A percentile compares a stretch with the other conserved stretches of the same genome.
Conservation (phyloP, 768 basidiomycete species). For the Strobilomyces echinocephalus region DNA sequence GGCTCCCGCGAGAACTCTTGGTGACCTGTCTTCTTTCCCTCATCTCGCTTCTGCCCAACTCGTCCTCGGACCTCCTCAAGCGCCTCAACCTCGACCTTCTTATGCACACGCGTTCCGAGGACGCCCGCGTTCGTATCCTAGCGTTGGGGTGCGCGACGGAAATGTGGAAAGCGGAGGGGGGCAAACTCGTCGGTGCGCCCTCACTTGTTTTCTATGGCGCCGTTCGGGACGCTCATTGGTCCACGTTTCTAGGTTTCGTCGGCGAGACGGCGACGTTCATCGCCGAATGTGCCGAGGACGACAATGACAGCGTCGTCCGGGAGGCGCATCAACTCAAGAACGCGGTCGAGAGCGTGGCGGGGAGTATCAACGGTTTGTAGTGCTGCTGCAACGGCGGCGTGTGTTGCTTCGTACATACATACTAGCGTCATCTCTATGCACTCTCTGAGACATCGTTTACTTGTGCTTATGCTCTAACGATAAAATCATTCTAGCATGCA, state of each 20-base stretch:
- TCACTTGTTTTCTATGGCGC: background rate
- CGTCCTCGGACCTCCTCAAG: slow-evolving; percentile 52
- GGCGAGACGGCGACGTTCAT: slow-evolving; percentile 84
- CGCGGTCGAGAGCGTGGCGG: slow-evolving; percentile 68
- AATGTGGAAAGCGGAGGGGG: slow-evolving; percentile 76
- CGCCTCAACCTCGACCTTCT: slow-evolving; percentile 76
- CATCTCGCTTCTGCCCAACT: slow-evolving; percentile 12
- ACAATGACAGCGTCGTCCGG: slow-evolving; percentile 75
- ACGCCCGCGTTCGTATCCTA: slow-evolving; percentile 58
- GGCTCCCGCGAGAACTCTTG: slow-evolving; percentile 11
- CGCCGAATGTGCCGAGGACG: slow-evolving; percentile 83
- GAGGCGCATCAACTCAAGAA: slow-evolving; percentile 64
- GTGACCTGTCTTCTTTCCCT: slow-evolving; percentile 18
- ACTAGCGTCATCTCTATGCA: too few species aligned
- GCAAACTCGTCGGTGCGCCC: slow-evolving; percentile 64
- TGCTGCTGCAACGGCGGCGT: too few species aligned
- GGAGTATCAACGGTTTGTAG: slow-evolving; percentile 40
- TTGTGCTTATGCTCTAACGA: too few species aligned
- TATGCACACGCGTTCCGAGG: slow-evolving; percentile 87
- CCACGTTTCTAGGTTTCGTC: slow-evolving; percentile 52
- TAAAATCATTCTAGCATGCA: too few species aligned
- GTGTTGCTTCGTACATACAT: too few species aligned
- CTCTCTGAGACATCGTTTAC: too few species aligned
- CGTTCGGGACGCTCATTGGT: background rate
- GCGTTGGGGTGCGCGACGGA: slow-evolving; percentile 64